These are phyloP conservation scores for Phytophthora cactorum DNA, from an alignment of 352 stramenopile species.

Conservation along the genomic window DNA sequence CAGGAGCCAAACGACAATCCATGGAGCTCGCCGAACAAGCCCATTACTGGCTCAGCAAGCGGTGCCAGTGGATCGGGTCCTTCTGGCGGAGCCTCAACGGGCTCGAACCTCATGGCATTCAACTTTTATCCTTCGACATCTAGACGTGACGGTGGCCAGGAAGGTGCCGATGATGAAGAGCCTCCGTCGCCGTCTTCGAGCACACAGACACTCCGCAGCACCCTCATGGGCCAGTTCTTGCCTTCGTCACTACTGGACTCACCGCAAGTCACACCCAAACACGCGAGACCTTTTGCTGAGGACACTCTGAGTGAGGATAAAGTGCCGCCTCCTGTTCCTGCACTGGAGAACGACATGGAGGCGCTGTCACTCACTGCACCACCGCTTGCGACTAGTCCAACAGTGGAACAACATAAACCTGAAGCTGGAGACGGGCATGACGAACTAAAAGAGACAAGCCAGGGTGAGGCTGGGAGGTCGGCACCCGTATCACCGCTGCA, in stretches of 20 bases:
- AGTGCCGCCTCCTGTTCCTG: slow-evolving; percentile 20
- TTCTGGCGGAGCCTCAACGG: slow-evolving; percentile 16
- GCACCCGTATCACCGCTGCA: slow-evolving; percentile 56
- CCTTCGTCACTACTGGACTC: slow-evolving; percentile 82
- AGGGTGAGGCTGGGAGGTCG: slow-evolving; percentile 36
- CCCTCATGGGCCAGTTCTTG: slow-evolving; percentile 82
- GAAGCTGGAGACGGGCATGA: slow-evolving; percentile 37
- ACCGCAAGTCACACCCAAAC: slow-evolving; percentile 77
- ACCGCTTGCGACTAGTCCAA: slow-evolving; percentile 29
- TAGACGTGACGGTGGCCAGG: slow-evolving; percentile 32
- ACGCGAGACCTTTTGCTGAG: slow-evolving; percentile 34
- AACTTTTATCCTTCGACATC: slow-evolving; percentile 60
- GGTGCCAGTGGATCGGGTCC: slow-evolving; percentile 21
- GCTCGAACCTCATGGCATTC: slow-evolving; percentile 55
- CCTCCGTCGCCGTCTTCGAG: slow-evolving; percentile 54
- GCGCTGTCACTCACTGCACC: slow-evolving; percentile 37
- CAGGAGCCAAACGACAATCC: slow-evolving; percentile 50
- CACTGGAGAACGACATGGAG: slow-evolving; percentile 36
- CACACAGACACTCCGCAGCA: slow-evolving; percentile 68
- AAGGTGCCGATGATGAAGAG: slow-evolving; percentile 57
- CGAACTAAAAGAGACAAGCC: slow-evolving; percentile 38
- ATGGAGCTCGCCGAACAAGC: slow-evolving; percentile 56
- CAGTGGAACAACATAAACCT: slow-evolving; percentile 29
- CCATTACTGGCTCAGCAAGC: slow-evolving; percentile 21
- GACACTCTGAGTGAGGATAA: slow-evolving; percentile 41